Base-by-base conservation (phyloP, 768 basidiomycete genomes). In the Boletellus sp. region DNA sequence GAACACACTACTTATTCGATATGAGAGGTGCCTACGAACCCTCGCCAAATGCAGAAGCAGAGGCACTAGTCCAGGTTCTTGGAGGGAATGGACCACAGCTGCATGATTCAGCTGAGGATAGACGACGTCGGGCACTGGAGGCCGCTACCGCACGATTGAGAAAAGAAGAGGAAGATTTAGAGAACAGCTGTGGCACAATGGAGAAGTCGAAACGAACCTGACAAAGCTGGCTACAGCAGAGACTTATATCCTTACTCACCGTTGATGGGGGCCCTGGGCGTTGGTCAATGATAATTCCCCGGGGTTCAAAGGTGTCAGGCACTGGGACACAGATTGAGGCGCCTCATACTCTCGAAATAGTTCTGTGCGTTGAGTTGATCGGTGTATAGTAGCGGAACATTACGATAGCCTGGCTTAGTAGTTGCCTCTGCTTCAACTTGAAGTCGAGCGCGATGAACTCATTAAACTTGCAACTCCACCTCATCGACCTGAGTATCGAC, bases 131-230 rank as follows among this genome's bases (percentile, higher is more conserved):
- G 45, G 62, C 80, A 41, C 61, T 86, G 32, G 78, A 81, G 12
- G 88, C 88, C 13, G 80, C 85, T 1, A 76, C 80, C 67, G 72
- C 67, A 23, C 76, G 88, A 24, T 60, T 88, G 48, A 72, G 69
- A 59, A 77, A 72, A 54, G 80, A 87, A 56, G 87, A 89, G 48
- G 80, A 88, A 57, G 83, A 87, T 53, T 63, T 88, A 16, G 87
- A 89, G 61, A 72, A 79, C 38, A 80, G 78, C 47, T 89, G 87
- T 66, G 87, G 86, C 22, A 88, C 85, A 37, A 65, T 57, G 26
- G 44, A 45, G 38, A 45, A 32, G 23, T 45, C 54, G 17, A 40
- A 37, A 12, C 22, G 7, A 26, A 34, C 31, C 39, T 45, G 28
- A 36, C 2, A 4, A 19, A 16, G 23, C 22, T 42, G 19, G 6